phyloP scores from a whole-genome alignment of 2,329 filamentous ascomycete species.

The Penicillium sp. region DNA sequence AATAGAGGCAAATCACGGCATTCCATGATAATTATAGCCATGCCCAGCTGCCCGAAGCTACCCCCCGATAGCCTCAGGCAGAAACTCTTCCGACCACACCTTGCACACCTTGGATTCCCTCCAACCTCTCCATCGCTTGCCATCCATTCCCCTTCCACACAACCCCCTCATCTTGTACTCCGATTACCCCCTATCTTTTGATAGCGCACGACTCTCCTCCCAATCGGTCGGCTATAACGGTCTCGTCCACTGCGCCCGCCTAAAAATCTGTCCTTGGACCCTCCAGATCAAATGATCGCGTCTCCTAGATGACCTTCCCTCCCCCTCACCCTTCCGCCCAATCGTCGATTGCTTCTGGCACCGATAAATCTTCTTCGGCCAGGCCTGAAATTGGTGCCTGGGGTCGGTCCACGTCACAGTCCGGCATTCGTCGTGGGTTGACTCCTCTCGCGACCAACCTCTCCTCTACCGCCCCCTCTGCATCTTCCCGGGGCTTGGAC shows the following conservation, averaged over 20 bases:
- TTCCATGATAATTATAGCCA: not conserved
- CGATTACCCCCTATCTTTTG: slow-evolving; percentile 11
- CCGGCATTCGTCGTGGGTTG: slow-evolving; percentile 60
- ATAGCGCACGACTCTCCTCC: slow-evolving; percentile 13
- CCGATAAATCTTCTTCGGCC: slow-evolving; percentile 52
- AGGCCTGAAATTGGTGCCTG: slow-evolving; percentile 59
- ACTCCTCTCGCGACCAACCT: slow-evolving; percentile 62
- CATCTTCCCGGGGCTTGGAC: slow-evolving; percentile 46
- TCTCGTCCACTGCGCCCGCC: slow-evolving; percentile 21
- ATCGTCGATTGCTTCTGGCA: slow-evolving; percentile 57
- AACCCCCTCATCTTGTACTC: slow-evolving; percentile 16
- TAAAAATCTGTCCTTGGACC: slow-evolving; percentile 43
- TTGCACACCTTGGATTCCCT: slow-evolving; percentile 27
- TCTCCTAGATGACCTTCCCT: slow-evolving; percentile 62
- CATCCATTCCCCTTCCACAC: slow-evolving; percentile 22
- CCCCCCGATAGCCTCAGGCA: slow-evolving; percentile 27
- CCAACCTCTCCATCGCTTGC: slow-evolving; percentile 27
- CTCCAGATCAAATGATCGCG: slow-evolving; percentile 55
- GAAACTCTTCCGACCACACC: slow-evolving; percentile 26
- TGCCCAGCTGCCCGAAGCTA: slow-evolving; percentile 22
- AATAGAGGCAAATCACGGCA: too few species aligned
- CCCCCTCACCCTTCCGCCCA: slow-evolving; percentile 56
- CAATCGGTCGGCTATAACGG: slow-evolving; percentile 20
- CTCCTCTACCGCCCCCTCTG: slow-evolving; percentile 44
- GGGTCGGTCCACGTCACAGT: slow-evolving; percentile 60